Evolutionary conservation across 2,329 filamentous ascomycete species (phyloP).

Genomic region (Fusarium chaquense): DNA sequence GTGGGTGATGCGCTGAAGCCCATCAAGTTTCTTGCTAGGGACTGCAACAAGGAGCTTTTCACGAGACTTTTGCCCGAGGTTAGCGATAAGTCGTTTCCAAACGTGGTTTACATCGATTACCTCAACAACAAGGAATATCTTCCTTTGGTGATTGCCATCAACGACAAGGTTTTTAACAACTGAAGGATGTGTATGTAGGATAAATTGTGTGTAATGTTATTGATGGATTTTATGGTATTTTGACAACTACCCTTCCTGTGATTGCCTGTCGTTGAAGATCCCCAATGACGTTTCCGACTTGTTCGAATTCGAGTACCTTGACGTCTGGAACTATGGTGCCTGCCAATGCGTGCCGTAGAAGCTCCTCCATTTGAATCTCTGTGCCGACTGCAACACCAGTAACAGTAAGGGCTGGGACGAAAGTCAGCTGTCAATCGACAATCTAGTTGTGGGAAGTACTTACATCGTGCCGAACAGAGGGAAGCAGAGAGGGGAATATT

Average conservation of each 20-base stretch:
- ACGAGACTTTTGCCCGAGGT: conserved; percentile 6
- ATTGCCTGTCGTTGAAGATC: conserved; percentile 20
- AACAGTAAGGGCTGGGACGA: conserved; percentile 11
- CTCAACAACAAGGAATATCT: conserved; percentile 15
- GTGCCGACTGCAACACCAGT: conserved; percentile 37
- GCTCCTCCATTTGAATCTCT: conserved; percentile 34
- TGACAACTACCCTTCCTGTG: conserved; percentile 36
- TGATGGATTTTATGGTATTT: conserved; percentile 4
- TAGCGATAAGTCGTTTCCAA: conserved; percentile 6
- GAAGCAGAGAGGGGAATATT: conserved; percentile 44
- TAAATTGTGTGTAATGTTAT: background rate
- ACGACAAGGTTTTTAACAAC: conserved; percentile 23
- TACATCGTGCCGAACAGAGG: conserved; percentile 42
- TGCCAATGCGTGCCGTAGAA: conserved; percentile 12
- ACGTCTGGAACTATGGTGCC: conserved; percentile 22
- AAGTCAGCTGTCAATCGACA: background rate
- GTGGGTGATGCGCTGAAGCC: conserved; percentile 1
- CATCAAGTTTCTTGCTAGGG: background rate
- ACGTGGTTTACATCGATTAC: conserved; percentile 25
- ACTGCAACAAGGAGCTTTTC: conserved; percentile 19
- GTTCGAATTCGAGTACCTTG: conserved; percentile 16
- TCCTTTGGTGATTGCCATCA: conserved; percentile 16
- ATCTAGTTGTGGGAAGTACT: rapidly evolving
- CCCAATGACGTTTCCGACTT: conserved; percentile 14
- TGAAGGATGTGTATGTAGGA: background rate